Evolutionary conservation across 306 rosid genomes (phyloP).

Genomic region (Fragaria ananassa): DNA sequence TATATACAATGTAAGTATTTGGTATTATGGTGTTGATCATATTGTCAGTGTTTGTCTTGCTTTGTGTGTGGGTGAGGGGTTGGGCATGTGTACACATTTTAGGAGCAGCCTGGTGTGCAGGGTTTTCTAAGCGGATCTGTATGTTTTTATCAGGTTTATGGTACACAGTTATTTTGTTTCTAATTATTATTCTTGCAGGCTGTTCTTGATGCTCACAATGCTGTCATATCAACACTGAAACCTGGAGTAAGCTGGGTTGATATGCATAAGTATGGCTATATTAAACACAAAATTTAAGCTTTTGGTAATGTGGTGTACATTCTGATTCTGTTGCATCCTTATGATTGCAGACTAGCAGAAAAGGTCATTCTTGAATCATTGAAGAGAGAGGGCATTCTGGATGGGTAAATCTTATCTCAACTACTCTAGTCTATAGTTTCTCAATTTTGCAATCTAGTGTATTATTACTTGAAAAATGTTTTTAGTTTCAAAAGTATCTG

Average conservation of each 20-base stretch:
- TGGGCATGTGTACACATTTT: background rate
- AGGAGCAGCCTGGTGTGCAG: background rate
- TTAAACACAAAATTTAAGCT: background rate
- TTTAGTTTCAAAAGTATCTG: background rate
- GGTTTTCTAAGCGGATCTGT: background rate
- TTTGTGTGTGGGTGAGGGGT: background rate
- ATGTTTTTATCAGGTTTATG: slow-evolving; percentile 17
- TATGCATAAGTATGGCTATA: slow-evolving; percentile 71
- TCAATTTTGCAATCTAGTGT: background rate
- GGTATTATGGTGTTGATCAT: background rate
- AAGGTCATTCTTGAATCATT: slow-evolving; percentile 68
- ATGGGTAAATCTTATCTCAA: slow-evolving; percentile 48
- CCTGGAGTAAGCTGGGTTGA: slow-evolving; percentile 82
- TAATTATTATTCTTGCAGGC: slow-evolving; percentile 51
- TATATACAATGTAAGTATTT: slow-evolving; percentile 62
- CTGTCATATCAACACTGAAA: slow-evolving; percentile 69
- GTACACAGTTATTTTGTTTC: slow-evolving; percentile 3
- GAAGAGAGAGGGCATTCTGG: slow-evolving; percentile 44
- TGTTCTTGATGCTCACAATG: slow-evolving; percentile 86
- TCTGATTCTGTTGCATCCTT: slow-evolving; percentile 27
- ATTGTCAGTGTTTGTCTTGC: background rate
- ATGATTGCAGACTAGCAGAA: slow-evolving; percentile 70
- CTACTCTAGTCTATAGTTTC: background rate
- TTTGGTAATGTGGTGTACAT: background rate
- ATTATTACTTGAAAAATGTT: slow-evolving; percentile 18